Evolutionary conservation across 1,284 basidiomycete species (phyloP), one percentile per base, ranked within the genome.

Genomic region (Sanghuangporus sanghuang): DNA sequence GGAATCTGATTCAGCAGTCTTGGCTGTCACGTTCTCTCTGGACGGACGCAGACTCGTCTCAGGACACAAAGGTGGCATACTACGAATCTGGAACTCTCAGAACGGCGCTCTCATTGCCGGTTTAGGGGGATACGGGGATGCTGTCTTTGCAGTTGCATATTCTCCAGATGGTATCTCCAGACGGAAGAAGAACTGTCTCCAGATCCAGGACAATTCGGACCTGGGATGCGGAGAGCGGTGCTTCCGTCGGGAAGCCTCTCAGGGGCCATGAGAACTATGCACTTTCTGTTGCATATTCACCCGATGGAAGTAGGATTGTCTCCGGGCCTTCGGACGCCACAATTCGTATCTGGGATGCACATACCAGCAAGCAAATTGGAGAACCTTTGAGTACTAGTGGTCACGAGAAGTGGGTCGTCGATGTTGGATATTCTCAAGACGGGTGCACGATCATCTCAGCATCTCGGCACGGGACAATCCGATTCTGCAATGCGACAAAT

Each of bases 31-130:
- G 74, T 98, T 95, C 1, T 77, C 88, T 1, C 82, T 91, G 64
- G 81, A 86, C 42, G 85, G 86, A 3, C 92, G 94, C n/a, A n/a
- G n/a, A n/a, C n/a, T n/a, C n/a, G n/a, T n/a, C n/a, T n/a, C n/a
- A n/a, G n/a, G n/a, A n/a, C 0, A 90, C 94, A 70, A 98, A 74
- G 97, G 99, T 74, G 91, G 91, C 3, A 96, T 94, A 11, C 92
- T 93, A 57, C 89, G 89, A 73, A 78, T 99, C 2, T 98, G 95
- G 93, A 96, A 99, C 75, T 86, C 40, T 95, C 94, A 0, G 53
- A 54, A 7, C 8, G 53, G 53, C 38, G 53, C 23, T 21, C 36
- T 42, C n/a, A 18, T 55, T 16, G 49, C 4, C 36, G 38, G 36
- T 2, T 36, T 52, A 2, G 3, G 12, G 56, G 68, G 64, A 32